Evolutionary conservation across 768 basidiomycete genomes (phyloP).

Genomic region (Hemileccinum impolitum): DNA sequence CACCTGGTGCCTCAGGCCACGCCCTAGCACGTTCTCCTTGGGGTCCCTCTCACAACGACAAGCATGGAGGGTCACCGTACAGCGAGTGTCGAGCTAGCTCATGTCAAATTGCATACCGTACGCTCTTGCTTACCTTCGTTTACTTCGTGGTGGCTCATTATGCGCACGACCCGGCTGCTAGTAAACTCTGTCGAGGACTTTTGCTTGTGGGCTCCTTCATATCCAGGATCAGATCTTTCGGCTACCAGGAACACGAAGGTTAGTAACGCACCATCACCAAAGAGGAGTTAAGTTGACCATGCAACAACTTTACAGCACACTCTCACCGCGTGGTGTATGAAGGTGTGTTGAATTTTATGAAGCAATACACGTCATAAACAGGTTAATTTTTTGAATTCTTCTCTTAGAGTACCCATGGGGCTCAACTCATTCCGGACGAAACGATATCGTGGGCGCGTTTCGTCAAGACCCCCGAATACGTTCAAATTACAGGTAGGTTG

Average conservation of each 20-base stretch:
- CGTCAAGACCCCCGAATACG: slow-evolving; percentile 69
- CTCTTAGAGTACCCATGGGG: slow-evolving; percentile 52
- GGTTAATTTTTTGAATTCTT: background rate
- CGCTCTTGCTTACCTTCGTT: slow-evolving; percentile 17
- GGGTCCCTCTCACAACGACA: slow-evolving; percentile 44
- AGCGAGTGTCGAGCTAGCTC: slow-evolving; percentile 59
- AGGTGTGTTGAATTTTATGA: slow-evolving; percentile 28
- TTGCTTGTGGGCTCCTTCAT: slow-evolving; percentile 51
- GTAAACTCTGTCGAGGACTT: slow-evolving; percentile 58
- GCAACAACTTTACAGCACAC: slow-evolving; percentile 33
- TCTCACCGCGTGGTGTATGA: slow-evolving; percentile 53
- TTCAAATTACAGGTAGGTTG: slow-evolving; percentile 59
- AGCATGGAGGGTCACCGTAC: slow-evolving; percentile 60
- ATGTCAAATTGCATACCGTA: slow-evolving; percentile 68
- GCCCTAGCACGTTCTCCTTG: slow-evolving; percentile 48
- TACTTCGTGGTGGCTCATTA: background rate
- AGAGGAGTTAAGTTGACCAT: slow-evolving; percentile 12
- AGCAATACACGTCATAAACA: background rate
- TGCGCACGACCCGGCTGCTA: slow-evolving; percentile 17
- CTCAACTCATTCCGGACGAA: slow-evolving; percentile 69
- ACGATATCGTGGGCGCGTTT: slow-evolving; percentile 67
- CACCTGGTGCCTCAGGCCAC: slow-evolving; percentile 25
- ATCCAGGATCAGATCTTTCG: slow-evolving; percentile 49
- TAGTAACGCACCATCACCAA: slow-evolving; percentile 12
- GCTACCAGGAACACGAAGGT: slow-evolving; percentile 64